Percentiles rank a stretch among this genome's conserved stretches.
These are phyloP conservation scores for Dovyalis caffra DNA, from an alignment of 345 rosid species.

Conservation along the genomic window DNA sequence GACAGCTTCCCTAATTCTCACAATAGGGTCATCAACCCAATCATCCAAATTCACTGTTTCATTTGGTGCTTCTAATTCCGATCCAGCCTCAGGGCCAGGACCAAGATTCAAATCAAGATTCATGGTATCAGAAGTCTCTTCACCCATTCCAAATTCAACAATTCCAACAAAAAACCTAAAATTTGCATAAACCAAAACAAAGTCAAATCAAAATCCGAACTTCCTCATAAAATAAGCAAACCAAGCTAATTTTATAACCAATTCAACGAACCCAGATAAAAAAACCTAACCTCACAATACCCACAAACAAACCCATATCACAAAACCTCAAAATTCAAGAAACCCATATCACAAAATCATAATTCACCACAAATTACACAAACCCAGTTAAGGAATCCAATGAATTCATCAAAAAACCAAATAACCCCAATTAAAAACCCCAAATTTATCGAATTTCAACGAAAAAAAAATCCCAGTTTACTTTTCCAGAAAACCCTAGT, in stretches of 20 bases:
- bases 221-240: not conserved
- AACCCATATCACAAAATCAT: not conserved
- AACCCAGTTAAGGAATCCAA: not conserved
- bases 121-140: constrained; percentile 75
- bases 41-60: constrained; percentile 59
- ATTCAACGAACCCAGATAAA: constrained; percentile 13
- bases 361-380: not conserved
- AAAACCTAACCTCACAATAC: constrained; percentile 1
- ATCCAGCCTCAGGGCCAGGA: constrained; percentile 68
- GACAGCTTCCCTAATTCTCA: constrained; percentile 60
- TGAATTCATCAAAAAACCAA: not conserved
- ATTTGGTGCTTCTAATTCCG: constrained; percentile 34
- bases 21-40: constrained; percentile 48
- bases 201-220: constrained; percentile 3
- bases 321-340: constrained; percentile 2
- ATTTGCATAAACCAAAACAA: not conserved
- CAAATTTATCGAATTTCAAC: no score
- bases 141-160: constrained; percentile 50
- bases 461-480: not conserved
- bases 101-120: constrained; percentile 96
- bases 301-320: not conserved
- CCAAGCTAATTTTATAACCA: not conserved
- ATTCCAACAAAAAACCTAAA: constrained; percentile 20
- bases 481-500: not conserved
- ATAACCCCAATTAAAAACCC: constrained; percentile 1